These are phyloP conservation scores for Cunninghamia lanceolata DNA, from an alignment of 75 land plant genomes.

Conservation along the genomic window DNA sequence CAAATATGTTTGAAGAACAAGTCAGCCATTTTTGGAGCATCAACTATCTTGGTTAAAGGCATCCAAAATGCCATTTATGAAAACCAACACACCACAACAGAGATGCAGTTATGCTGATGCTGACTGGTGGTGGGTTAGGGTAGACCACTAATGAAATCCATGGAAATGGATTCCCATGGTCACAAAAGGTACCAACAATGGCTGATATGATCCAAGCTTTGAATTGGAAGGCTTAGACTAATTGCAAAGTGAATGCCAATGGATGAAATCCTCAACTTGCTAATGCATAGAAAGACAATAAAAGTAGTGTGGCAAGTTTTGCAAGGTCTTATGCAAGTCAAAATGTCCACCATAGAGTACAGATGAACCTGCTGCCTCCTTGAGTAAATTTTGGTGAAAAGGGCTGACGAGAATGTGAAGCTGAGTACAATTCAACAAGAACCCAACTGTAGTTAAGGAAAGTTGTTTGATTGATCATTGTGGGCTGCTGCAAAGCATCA, in stretches of 20 bases:
- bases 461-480: background rate
- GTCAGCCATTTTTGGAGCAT: background rate
- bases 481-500: background rate
- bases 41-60: background rate
- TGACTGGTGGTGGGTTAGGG: background rate
- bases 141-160: background rate
- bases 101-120: background rate
- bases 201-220: background rate
- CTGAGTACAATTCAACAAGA: background rate
- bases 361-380: background rate
- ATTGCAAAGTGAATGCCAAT: background rate
- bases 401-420: background rate
- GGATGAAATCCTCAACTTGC: background rate
- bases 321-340: background rate
- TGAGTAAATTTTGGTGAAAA: background rate
- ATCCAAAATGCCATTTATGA: background rate
- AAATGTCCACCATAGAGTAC: background rate
- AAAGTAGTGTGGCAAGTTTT: background rate
- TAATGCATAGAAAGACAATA: background rate
- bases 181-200: background rate
- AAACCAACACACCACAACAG: background rate
- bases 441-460: background rate
- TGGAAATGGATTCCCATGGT: background rate
- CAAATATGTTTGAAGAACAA: background rate
- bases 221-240: background rate